Evolutionary conservation across 2,329 filamentous ascomycete genomes (phyloP).

Genomic region (Arthroderma sp.): DNA sequence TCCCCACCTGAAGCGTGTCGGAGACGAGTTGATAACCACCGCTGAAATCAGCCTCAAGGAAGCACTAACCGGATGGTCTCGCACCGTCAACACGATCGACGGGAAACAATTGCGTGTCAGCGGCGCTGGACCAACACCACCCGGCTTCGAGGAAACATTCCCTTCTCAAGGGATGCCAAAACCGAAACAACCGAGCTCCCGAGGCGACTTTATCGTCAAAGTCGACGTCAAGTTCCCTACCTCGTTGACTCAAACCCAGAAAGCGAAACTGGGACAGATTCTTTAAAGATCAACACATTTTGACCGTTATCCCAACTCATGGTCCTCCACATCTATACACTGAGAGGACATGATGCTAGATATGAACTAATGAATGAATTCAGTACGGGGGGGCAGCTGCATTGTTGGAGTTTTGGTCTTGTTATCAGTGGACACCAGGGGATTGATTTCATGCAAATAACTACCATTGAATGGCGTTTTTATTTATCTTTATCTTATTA

Average conservation of each 20-base stretch:
- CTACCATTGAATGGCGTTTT: neutral
- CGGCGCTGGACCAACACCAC: slow-evolving; percentile 72
- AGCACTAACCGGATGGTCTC: slow-evolving; percentile 83
- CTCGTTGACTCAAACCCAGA: slow-evolving; percentile 63
- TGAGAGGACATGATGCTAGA: neutral
- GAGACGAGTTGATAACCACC: slow-evolving; percentile 70
- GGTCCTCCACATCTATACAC: neutral
- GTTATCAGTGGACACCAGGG: neutral
- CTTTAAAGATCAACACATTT: slow-evolving; percentile 35
- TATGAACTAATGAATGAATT: neutral
- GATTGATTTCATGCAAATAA: neutral
- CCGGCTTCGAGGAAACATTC: slow-evolving; percentile 68
- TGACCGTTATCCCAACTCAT: neutral
- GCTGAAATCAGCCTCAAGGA: slow-evolving; percentile 84
- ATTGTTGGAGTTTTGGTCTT: slow-evolving; percentile 4
- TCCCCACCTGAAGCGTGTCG: slow-evolving; percentile 69
- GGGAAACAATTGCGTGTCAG: slow-evolving; percentile 70
- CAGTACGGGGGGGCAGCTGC: slow-evolving; percentile 1
- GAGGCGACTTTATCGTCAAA: slow-evolving; percentile 78
- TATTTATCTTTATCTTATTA: neutral
- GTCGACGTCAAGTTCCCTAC: slow-evolving; percentile 91
- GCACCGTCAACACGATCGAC: slow-evolving; percentile 87
- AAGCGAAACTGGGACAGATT: slow-evolving; percentile 67
- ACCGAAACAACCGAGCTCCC: slow-evolving; percentile 71
- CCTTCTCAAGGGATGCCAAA: slow-evolving; percentile 88